phyloP scores from a whole-genome alignment of 495 filamentous ascomycete genomes.

The Lineolata rhizophorae region DNA sequence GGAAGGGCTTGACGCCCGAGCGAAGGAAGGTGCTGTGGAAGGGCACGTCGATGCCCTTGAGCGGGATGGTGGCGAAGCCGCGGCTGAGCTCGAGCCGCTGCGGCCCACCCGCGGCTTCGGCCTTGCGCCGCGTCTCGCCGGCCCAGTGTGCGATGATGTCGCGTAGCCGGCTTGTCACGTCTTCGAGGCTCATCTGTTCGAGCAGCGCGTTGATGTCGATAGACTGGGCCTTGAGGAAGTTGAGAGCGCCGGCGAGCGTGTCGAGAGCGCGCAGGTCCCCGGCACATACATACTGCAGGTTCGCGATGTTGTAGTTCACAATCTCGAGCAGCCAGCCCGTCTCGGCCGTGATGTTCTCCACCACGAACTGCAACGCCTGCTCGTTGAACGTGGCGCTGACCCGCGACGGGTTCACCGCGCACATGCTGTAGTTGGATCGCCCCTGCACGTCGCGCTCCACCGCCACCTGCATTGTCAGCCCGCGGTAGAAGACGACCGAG shows the following conservation, averaged over 20 bases:
- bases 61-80: conserved; percentile 90
- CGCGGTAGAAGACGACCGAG: conserved; percentile 96
- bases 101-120: conserved; percentile 21
- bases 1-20: conserved; percentile 95
- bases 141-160: conserved; percentile 71
- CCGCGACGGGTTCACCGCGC: conserved; percentile 90
- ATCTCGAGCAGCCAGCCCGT: conserved; percentile 94
- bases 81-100: conserved; percentile 71
- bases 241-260: conserved; percentile 75
- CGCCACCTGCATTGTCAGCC: conserved; percentile 97
- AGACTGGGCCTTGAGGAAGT: conserved; percentile 87
- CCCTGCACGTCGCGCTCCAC: conserved; percentile 87
- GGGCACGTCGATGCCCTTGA: conserved; percentile 91
- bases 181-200: conserved; percentile 58
- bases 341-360: conserved; percentile 75
- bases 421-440: conserved; percentile 96
- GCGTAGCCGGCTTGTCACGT: conserved; percentile 63
- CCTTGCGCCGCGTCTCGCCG: conserved; percentile 62
- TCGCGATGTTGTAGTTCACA: conserved; percentile 97
- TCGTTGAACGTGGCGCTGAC: conserved; percentile 98
- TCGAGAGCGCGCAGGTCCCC: conserved; percentile 92
- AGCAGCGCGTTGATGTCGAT: conserved; percentile 88
- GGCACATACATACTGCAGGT: conserved; percentile 96
- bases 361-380: conserved; percentile 83
- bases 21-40: conserved; percentile 98